Conservation (phyloP, 2,329 filamentous ascomycete genomes). For the Coniosporium tulheliwenetii region DNA sequence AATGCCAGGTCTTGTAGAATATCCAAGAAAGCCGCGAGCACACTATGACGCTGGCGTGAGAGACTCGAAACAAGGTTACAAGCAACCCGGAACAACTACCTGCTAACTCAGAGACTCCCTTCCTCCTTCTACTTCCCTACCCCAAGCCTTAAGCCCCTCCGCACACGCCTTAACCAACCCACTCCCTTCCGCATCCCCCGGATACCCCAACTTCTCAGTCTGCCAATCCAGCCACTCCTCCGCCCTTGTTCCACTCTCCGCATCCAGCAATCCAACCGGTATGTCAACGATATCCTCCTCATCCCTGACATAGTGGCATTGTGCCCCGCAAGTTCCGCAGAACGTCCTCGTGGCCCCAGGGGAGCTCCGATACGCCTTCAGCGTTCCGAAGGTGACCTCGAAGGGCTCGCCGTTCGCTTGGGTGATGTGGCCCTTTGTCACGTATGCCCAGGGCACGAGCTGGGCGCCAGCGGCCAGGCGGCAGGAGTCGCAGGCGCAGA, state of each 20-base stretch:
- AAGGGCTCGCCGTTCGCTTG: slow-evolving; percentile 15
- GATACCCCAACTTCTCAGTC: slow-evolving; percentile 40
- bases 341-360: slow-evolving; percentile 43
- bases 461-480: slow-evolving; percentile 45
- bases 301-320: slow-evolving; percentile 44
- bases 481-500: slow-evolving; percentile 48
- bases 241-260: slow-evolving; percentile 35
- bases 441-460: slow-evolving; percentile 50
- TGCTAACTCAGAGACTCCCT: no score
- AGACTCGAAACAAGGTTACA: no score
- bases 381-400: slow-evolving; percentile 15
- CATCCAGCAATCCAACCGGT: slow-evolving; percentile 42
- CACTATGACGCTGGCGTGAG: no score
- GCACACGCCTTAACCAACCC: neutral
- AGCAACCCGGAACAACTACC: no score
- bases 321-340: slow-evolving; percentile 47
- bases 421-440: slow-evolving; percentile 43
- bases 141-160: neutral
- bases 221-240: slow-evolving; percentile 49
- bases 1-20: no score
- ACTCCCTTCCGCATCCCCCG: slow-evolving; percentile 30
- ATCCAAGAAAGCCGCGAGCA: no score
- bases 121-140: no score
- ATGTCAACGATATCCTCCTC: slow-evolving; percentile 47
- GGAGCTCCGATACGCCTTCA: slow-evolving; percentile 40